These are phyloP conservation scores for Pyronema domesticum DNA, from an alignment of 495 filamentous ascomycete species.

Conservation along the genomic window DNA sequence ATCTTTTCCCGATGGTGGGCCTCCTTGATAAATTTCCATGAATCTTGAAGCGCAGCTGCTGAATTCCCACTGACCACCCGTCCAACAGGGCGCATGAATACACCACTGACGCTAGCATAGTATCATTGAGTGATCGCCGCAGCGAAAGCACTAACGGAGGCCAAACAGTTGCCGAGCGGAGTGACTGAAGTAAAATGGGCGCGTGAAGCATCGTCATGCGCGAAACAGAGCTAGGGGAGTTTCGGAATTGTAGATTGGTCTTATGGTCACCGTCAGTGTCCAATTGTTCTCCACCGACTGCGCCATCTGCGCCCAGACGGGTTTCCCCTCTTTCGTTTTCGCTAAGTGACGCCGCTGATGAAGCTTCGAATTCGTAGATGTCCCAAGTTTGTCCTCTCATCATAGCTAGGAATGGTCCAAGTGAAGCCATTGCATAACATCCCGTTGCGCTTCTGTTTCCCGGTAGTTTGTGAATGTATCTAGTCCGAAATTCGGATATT, in stretches of 20 bases:
- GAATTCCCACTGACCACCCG: constrained; percentile 79
- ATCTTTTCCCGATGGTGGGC: not conserved
- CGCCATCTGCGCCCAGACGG: not conserved
- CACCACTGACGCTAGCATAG: constrained; percentile 63
- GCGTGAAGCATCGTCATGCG: constrained; percentile 1
- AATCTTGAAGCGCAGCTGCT: constrained; percentile 51
- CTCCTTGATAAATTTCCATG: not conserved
- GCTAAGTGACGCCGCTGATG: not conserved
- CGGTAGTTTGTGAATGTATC: constrained; percentile 7
- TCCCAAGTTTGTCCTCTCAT: constrained; percentile 27
- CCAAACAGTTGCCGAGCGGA: constrained; percentile 64
- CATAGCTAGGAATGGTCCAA: constrained; percentile 58
- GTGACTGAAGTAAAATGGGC: constrained; percentile 48
- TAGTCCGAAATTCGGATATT: constrained; percentile 25
- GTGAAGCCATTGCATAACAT: constrained; percentile 58
- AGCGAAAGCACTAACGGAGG: constrained; percentile 67
- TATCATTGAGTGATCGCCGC: constrained; percentile 35
- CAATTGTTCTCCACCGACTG: not conserved
- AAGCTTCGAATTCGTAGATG: not conserved
- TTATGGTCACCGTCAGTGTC: not conserved
- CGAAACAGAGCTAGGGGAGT: not conserved
- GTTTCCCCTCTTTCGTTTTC: not conserved
- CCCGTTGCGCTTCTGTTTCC: constrained; percentile 7
- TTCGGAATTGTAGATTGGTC: constrained; percentile 10
- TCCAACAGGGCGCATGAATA: constrained; percentile 54